Conservation (phyloP, 306 rosid genomes). For the Sicyos edulis region DNA sequence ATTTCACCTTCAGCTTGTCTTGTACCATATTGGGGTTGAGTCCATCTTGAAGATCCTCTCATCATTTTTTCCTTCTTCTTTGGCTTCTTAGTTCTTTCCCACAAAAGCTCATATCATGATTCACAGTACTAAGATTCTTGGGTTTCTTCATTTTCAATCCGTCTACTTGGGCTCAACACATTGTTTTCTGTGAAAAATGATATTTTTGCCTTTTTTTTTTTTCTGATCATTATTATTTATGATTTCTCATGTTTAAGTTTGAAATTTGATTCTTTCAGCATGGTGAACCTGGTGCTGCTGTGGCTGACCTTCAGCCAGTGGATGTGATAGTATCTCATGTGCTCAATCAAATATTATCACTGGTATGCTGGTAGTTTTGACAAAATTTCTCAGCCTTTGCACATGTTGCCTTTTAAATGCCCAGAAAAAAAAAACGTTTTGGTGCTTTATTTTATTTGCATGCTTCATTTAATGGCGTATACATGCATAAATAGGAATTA, state of each 20-base stretch:
- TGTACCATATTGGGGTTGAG: too few species aligned
- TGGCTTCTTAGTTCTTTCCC: too few species aligned
- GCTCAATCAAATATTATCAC: slow-evolving; percentile 70
- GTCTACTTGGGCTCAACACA: not conserved
- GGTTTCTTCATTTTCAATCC: not conserved
- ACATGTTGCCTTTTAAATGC: not conserved
- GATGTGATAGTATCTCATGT: slow-evolving; percentile 81
- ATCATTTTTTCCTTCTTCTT: too few species aligned
- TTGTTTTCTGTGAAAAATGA: not conserved
- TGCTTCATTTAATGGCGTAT: not conserved
- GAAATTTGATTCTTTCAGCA: slow-evolving; percentile 45
- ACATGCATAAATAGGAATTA: not conserved
- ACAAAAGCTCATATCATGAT: too few species aligned
- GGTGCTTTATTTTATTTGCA: slow-evolving; percentile 9
- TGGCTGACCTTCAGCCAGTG: slow-evolving; percentile 77
- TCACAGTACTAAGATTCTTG: slow-evolving; percentile 5
- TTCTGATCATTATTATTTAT: slow-evolving; percentile 5
- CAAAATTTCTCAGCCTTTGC: not conserved
- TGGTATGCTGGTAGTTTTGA: slow-evolving; percentile 39
- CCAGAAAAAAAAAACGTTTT: not conserved
- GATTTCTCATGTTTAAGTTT: slow-evolving; percentile 17
- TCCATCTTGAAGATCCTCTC: too few species aligned
- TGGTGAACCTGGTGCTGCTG: slow-evolving; percentile 92
- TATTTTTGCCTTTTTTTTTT: not conserved
- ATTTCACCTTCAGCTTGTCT: too few species aligned